Evolutionary conservation across 75 land plant species (phyloP), one percentile per base, ranked within the genome.

Genomic region (Cryptomeria japonica): DNA sequence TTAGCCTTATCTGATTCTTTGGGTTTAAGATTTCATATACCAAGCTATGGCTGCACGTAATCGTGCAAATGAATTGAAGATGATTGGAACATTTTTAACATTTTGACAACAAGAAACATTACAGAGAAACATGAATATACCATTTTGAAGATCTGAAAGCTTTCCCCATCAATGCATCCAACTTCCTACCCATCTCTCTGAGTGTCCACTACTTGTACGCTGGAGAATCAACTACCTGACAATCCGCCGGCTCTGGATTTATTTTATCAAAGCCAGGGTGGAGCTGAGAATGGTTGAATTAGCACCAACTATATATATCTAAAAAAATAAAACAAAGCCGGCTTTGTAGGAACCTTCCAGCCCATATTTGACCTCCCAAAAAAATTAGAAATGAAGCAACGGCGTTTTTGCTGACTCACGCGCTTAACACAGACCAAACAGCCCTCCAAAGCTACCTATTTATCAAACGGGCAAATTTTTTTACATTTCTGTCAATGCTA

Each of bases 131-230:
- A 80, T 7, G 86, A 70, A 87, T 73, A 32, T 58, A 88, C 90
- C 90, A 89, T 89, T 89, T 89, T 44, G 90, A 88, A 73, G 89
- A 88, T 46, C 78, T 89, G 90, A 91, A 94, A 51, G 38, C 80
- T 83, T 91, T 93, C 77, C 95, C 89, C 1, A 96, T 88, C 42
- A 96, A 86, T 5, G 90, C 88, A 79, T 93, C 93, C 8, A 93
- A 75, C 84, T 72, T 93, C 87, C 85, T 89, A 18, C 94, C 91
- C 96, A 95, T 94, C 41, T 84, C 84, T 32, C 55, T 72, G 56
- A 41, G 82, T 70, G 19, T 46, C 18, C 78, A 28, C 19, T 34
- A 22, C 1, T 37, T 18, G 44, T 37, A 39, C 8, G 39, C 1
- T 8, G 2, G n/a, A 82, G 53, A 39, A 28, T 82, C 44, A 82